Base-by-base conservation (phyloP, 768 basidiomycete species). In the Termitomyces sp. region DNA sequence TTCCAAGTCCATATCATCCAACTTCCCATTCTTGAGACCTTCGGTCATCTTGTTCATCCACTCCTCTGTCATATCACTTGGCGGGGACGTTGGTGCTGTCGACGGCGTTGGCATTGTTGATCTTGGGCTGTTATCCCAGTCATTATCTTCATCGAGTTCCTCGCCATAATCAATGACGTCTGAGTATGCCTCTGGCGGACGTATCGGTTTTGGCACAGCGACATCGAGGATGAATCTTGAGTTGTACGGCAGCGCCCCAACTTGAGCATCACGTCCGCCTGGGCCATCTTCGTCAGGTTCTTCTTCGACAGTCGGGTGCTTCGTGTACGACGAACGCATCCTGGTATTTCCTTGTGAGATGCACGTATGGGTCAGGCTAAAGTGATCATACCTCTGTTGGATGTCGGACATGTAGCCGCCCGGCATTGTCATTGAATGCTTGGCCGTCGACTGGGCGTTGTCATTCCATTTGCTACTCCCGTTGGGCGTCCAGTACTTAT, bases 221-320 rank as follows among this genome's bases (percentile, higher is more conserved):
- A 78, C 77, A 31, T 74, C 72, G 53, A 75, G 69, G 59, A 78
- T 67, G 59, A 62, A 61, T 54, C 72, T 69, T 32, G 74, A 77
- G 52, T 78, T 73, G 36, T 71, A 62, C 1, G 78, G 76, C 32
- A 81, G 66, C 38, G 60, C 70, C n/a, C 72, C 74, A 7, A 66
- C 65, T 34, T 65, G 63, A 43, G 48, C 60, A 52, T 59, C 60
- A 56, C 56, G 64, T 38, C 53, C 63, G 5, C 52, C 69, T 25
- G 74, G 72, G 9, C 66, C 72, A 51, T 81, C 79, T 29, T 82
- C 81, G 58, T 82, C 80, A 7, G 76, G 72, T 14, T 80, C 74
- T 37, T 79, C 81, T 65, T 82, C 81, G 14, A 82, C 70, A 36
- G 73, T 79, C n/a, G 75, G 76, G 38, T 75, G 76, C 5, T 76